Base-by-base conservation (phyloP, 495 filamentous ascomycete species). In the Penicillium coprophilum region DNA sequence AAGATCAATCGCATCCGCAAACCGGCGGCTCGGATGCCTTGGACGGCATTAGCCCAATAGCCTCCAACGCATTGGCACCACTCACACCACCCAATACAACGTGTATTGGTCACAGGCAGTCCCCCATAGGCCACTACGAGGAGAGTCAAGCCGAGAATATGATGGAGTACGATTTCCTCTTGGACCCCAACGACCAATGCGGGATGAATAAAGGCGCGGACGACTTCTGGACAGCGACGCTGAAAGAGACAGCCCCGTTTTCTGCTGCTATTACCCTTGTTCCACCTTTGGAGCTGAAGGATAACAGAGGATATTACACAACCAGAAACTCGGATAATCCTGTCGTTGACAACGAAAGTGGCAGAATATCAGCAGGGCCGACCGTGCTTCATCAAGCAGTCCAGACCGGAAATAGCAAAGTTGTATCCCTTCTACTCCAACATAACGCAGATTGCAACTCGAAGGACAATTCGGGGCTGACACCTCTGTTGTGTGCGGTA, bases 351-450 rank as follows among this genome's bases (percentile, higher is more conserved):
- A 41, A 19, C 39, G 39, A 41, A 19, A 41, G 17, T 41, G 39
- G 39, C 39, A 41, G 17, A 41, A 17, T 19, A 8, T 17, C 39
- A 11, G 13, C 39, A 4, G n/a, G 13, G 20, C 39, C 6, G 39
- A 41, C 39, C 8, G 39, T 41, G 39, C 39, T 41, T 41, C 39
- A 41, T 41, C 39, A 17, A 41, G 39, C 39, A 19, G 39, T 41
- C 12, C 39, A 41, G 39, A 41, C 39, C 3, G 39, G 39, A 11
- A 41, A 41, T 19, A 41, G 39, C 8, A 41, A 41, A 41, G 39
- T 41, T 19, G 39, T 41, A 3, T 17, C 15, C 39, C 39, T 41
- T 41, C 20, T 41, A 41, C 39, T 41, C 39, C 15, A 41, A 17
- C 39, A 41, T 41, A 11, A 41, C 39, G 39, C 39, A 41, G 39